Conservation (phyloP, 139 green algal genomes). For the Picochlorum sp. region DNA sequence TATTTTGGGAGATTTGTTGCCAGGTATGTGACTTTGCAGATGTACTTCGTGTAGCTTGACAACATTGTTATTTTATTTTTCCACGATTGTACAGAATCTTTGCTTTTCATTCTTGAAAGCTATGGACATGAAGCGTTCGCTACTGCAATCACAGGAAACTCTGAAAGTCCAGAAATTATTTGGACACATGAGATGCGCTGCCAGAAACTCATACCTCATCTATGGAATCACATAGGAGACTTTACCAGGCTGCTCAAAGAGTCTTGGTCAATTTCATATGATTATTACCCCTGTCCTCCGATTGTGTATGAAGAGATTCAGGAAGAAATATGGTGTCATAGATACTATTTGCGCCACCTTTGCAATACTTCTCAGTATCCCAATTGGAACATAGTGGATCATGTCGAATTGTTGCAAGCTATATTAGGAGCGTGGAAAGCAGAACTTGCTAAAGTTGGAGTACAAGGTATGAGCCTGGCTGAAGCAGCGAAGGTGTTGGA, state of each 20-base stretch:
- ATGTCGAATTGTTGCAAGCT: conserved; percentile 79
- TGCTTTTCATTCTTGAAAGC: conserved; percentile 79
- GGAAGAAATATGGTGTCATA: conserved; percentile 81
- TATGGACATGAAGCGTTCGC: conserved; percentile 65
- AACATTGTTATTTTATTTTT: not conserved
- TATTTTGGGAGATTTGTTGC: conserved; percentile 78
- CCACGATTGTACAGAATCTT: conserved; percentile 43
- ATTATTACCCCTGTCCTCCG: conserved; percentile 84
- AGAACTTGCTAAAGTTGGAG: conserved; percentile 64
- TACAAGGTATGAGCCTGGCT: conserved; percentile 48
- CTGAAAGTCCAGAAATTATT: conserved; percentile 84
- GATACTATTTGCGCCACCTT: conserved; percentile 91
- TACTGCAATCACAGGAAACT: conserved; percentile 64
- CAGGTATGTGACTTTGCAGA: conserved; percentile 17
- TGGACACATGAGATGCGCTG: conserved; percentile 85
- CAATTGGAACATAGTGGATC: conserved; percentile 72
- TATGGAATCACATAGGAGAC: conserved; percentile 57
- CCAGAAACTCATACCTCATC: conserved; percentile 66
- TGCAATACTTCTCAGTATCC: conserved; percentile 69
- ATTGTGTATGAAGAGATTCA: conserved; percentile 79
- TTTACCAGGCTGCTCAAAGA: conserved; percentile 56
- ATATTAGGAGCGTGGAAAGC: conserved; percentile 78
- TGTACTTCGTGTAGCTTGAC: not conserved
- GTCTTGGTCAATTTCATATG: conserved; percentile 55
- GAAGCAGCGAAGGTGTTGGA: conserved; percentile 61